phyloP scores from a whole-genome alignment of 257 asterid species.

The Osmanthus fragrans region DNA sequence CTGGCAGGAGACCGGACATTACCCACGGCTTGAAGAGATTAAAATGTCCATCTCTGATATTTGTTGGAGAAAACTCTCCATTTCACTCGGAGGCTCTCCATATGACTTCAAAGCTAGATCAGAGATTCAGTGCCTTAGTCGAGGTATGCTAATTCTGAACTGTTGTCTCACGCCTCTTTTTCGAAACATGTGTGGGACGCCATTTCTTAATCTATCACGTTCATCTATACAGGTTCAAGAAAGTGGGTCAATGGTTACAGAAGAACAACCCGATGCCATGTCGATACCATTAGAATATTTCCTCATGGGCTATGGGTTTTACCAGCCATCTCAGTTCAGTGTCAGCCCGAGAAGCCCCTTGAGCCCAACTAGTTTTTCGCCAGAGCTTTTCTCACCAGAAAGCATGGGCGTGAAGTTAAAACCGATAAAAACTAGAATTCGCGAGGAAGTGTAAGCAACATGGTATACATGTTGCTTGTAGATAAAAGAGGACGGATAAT shows the following conservation, averaged over 20 bases:
- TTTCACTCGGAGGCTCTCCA: constrained; percentile 61
- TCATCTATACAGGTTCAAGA: constrained; percentile 52
- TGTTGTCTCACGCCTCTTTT: not conserved
- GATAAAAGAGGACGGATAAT: not conserved
- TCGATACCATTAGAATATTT: constrained; percentile 61
- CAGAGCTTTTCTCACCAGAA: constrained; percentile 73
- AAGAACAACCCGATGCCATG: constrained; percentile 74
- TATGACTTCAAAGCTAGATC: constrained; percentile 63
- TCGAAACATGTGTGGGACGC: not conserved
- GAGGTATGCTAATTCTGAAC: constrained; percentile 42
- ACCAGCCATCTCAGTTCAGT: constrained; percentile 47
- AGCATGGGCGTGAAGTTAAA: constrained; percentile 75
- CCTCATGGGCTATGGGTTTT: constrained; percentile 62
- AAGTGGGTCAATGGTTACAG: constrained; percentile 69
- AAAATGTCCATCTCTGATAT: constrained; percentile 54
- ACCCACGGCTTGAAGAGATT: constrained; percentile 48
- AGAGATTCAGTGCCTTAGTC: constrained; percentile 63
- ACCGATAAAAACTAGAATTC: constrained; percentile 56
- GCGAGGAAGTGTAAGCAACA: constrained; percentile 21
- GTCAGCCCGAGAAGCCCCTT: constrained; percentile 75
- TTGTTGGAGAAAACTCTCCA: constrained; percentile 64
- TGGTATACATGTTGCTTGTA: constrained; percentile 1
- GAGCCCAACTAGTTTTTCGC: constrained; percentile 63
- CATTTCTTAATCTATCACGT: not conserved
- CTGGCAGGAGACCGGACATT: constrained; percentile 62